A percentile compares a stretch with the other conserved stretches of the same genome.
Conservation (phyloP, 2,329 filamentous ascomycete genomes). For the Calonectria leucothoes region DNA sequence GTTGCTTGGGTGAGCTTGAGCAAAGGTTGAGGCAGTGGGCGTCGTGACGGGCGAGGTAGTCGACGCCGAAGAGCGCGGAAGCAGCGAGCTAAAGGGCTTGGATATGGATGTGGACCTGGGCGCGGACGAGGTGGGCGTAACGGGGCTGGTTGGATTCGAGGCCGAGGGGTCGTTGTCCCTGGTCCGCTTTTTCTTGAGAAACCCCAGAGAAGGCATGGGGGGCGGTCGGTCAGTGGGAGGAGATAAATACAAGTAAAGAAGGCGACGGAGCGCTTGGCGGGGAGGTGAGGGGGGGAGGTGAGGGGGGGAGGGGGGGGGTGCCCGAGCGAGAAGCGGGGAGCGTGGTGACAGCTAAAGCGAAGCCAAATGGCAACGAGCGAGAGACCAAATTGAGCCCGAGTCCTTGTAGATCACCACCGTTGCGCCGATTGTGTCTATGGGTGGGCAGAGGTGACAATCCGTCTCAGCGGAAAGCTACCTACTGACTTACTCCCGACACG, state of each 20-base stretch:
- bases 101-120: conserved; percentile 56
- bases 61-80: conserved; percentile 47
- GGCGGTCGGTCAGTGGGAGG: conserved; percentile 23
- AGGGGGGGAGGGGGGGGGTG: conserved; percentile 33
- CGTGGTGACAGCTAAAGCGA: conserved; percentile 8
- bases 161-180: conserved; percentile 84
- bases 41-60: conserved; percentile 46
- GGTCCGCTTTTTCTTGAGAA: conserved; percentile 98
- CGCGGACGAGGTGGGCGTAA: conserved; percentile 65
- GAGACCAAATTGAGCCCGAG: conserved; percentile 35
- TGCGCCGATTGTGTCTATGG: conserved; percentile 32
- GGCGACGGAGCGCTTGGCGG: conserved; percentile 13
- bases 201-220: conserved; percentile 92
- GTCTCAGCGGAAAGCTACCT: conserved; percentile 11
- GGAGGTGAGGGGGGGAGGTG: conserved; percentile 34
- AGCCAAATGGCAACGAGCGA: conserved; percentile 15
- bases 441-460: background rate
- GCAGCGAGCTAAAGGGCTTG: conserved; percentile 59
- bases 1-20: conserved; percentile 35
- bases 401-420: conserved; percentile 39
- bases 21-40: conserved; percentile 11
- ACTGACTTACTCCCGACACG: conserved; percentile 4
- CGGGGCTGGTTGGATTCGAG: conserved; percentile 72
- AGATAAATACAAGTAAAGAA: background rate
- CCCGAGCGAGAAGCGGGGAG: conserved; percentile 19